Percentiles rank a stretch among this genome's conserved stretches.
These are phyloP conservation scores for Spathaspora gorwiae DNA, from an alignment of 805 yeast genomes.

Conservation along the genomic window DNA sequence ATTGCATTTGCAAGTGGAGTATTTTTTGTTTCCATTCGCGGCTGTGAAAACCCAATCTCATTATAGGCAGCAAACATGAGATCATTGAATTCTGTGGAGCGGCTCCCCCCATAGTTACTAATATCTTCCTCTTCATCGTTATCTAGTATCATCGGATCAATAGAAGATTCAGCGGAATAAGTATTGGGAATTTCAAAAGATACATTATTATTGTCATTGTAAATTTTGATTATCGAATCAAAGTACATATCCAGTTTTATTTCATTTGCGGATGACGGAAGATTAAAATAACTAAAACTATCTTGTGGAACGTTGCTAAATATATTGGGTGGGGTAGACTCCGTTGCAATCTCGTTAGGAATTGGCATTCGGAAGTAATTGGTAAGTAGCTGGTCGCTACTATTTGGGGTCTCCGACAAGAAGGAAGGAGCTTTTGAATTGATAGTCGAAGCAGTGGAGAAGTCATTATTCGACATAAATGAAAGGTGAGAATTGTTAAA, in stretches of 20 bases:
- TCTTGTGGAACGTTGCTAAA: slow-evolving; percentile 6
- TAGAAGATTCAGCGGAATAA: not conserved
- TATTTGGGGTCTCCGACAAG: slow-evolving; percentile 5
- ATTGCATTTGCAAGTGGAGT: slow-evolving; percentile 5
- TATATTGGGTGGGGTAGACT: slow-evolving; percentile 5
- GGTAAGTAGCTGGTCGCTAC: slow-evolving; percentile 1
- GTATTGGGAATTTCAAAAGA: not conserved
- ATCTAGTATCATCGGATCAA: not conserved
- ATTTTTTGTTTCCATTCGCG: not conserved
- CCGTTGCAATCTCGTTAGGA: slow-evolving; percentile 5
- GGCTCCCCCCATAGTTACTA: not conserved
- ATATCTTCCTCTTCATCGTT: not conserved
- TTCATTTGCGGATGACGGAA: slow-evolving; percentile 6
- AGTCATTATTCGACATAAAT: too few species aligned
- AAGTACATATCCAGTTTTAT: slow-evolving; percentile 7
- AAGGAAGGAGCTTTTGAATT: slow-evolving; percentile 1
- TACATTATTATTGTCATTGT: not conserved
- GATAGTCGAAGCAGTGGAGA: not conserved
- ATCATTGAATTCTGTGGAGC: not conserved
- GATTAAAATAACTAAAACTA: slow-evolving; percentile 4
- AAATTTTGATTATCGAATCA: slow-evolving; percentile 3
- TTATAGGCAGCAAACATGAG: not conserved
- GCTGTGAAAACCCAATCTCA: not conserved
- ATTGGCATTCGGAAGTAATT: slow-evolving; percentile 7
- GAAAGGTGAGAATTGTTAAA: too few species aligned